Percentiles rank a stretch among this genome's conserved stretches.
These are phyloP conservation scores for Ophiostoma perfectum DNA, from an alignment of 2,329 filamentous ascomycete genomes.

Conservation along the genomic window DNA sequence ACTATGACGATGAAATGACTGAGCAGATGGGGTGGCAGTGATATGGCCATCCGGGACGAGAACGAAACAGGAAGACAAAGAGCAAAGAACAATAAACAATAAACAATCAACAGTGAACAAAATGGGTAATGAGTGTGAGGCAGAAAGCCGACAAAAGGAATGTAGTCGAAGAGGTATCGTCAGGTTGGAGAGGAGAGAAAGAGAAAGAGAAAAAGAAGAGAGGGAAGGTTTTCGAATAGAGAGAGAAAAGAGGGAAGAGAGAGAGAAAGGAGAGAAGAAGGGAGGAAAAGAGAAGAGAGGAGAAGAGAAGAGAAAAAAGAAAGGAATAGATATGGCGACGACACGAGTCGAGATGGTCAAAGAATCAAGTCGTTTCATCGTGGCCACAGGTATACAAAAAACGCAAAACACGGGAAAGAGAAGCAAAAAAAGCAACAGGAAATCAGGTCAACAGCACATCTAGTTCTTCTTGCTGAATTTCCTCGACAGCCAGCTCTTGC, in stretches of 20 bases:
- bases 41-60: too few relatives aligned
- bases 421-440: slow-evolving; percentile 11
- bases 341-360: slow-evolving; percentile 3
- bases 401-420: background rate
- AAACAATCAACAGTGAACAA: too few relatives aligned
- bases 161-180: too few relatives aligned
- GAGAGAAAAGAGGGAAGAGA: too few relatives aligned
- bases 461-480: slow-evolving; percentile 62
- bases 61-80: too few relatives aligned
- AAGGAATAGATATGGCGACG: slow-evolving; percentile 12
- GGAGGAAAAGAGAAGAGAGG: too few relatives aligned
- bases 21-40: background rate
- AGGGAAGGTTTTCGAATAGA: background rate
- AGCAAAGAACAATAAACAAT: too few relatives aligned
- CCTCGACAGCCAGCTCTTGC: slow-evolving; percentile 84
- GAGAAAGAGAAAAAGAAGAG: background rate
- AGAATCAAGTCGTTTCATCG: slow-evolving; percentile 12
- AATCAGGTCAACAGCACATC: slow-evolving; percentile 14
- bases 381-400: slow-evolving; percentile 11
- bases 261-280: background rate
- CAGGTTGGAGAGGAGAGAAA: too few relatives aligned
- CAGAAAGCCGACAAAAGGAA: too few relatives aligned
- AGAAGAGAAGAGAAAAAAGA: background rate
- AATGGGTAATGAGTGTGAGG: too few relatives aligned
- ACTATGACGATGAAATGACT: slow-evolving; percentile 11